Base-by-base conservation (phyloP, 2,329 filamentous ascomycete genomes). In the Fusarium mundagurra region DNA sequence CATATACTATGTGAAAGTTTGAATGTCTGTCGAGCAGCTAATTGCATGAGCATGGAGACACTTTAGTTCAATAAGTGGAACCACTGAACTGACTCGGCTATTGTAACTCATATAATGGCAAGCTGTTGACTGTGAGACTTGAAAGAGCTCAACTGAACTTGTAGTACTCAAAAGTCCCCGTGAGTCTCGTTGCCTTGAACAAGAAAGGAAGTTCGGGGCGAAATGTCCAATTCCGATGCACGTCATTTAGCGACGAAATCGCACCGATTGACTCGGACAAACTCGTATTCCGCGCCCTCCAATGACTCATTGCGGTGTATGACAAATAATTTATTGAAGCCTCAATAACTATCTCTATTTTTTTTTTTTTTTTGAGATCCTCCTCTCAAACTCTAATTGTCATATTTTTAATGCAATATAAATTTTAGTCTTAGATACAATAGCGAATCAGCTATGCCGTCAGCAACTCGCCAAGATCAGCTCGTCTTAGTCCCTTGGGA, bases 401-500 rank as follows among this genome's bases (percentile, higher is more conserved):
- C 18, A 11, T 1, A 27, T 7, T 16, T 16, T 34, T 22, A 18
- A 17, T 13, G 13, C n/a, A 4, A 22, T 27, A 36, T 9, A 27
- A 27, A 0, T 12, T 27, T 22, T 8, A 20, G 12, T 34, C 24
- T 51, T 20, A 8, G 8, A 36, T 24, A 18, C 18, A 22, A 54
- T n/a, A 20, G 6, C 22, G 11, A n/a, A 27, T 11, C n/a, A 38
- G 50, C 7, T 16, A 74, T 75, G 72, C 54, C 68, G 8, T 60
- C 58, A 24, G 45, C 60, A 45, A 60, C 54, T 11, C 51, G 24
- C 20, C 51, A 48, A 36, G 61, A 54, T 6, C 66, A 67, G 24
- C 51, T 79, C 8, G 27, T 64, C 13, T 61, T 79, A 6, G 53
- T 79, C 7, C 77, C 77, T 11, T 79, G 77, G 77, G 77, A 79